Evolutionary conservation across 768 basidiomycete species (phyloP).

Genomic region (Tricholoma sp.): DNA sequence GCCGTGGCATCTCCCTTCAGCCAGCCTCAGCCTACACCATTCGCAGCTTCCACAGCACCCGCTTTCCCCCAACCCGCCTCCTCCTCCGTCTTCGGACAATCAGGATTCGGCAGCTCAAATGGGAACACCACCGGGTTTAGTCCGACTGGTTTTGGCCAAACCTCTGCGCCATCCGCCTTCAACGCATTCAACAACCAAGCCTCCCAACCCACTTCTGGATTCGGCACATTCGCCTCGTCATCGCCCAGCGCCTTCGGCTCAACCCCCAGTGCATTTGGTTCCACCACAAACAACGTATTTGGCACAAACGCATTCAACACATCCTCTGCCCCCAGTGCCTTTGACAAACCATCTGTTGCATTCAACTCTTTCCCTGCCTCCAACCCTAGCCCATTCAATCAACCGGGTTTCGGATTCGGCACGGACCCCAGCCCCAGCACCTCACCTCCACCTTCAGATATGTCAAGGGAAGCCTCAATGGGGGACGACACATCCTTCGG

Average conservation of each 20-base stretch:
- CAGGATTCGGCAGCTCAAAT: conserved; percentile 3
- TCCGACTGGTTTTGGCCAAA: conserved; percentile 21
- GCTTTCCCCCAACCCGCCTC: conserved; percentile 10
- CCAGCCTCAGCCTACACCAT: conserved; percentile 6
- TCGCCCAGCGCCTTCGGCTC: conserved; percentile 16
- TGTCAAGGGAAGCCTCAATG: conserved; percentile 46
- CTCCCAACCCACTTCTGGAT: conserved; percentile 15
- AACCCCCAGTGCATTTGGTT: conserved; percentile 9
- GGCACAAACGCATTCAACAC: conserved; percentile 15
- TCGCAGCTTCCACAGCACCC: conserved; percentile 18
- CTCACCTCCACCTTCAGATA: conserved; percentile 15
- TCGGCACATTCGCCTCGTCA: conserved; percentile 7
- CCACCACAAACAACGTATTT: conserved; percentile 12
- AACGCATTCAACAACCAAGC: neutral
- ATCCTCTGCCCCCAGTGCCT: conserved; percentile 5
- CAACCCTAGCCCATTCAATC: conserved; percentile 20
- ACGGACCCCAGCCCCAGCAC: conserved; percentile 9
- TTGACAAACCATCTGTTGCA: conserved; percentile 12
- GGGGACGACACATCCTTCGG: conserved; percentile 35
- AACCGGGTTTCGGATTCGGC: conserved; percentile 20
- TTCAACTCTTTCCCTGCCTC: conserved; percentile 15
- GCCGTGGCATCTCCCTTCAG: neutral
- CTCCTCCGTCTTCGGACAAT: conserved; percentile 27
- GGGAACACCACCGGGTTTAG: conserved; percentile 6
- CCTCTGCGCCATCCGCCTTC: conserved; percentile 12